These are phyloP conservation scores for Myriosclerotinia duriaeana DNA, from an alignment of 2,329 filamentous ascomycete species.

Conservation along the genomic window DNA sequence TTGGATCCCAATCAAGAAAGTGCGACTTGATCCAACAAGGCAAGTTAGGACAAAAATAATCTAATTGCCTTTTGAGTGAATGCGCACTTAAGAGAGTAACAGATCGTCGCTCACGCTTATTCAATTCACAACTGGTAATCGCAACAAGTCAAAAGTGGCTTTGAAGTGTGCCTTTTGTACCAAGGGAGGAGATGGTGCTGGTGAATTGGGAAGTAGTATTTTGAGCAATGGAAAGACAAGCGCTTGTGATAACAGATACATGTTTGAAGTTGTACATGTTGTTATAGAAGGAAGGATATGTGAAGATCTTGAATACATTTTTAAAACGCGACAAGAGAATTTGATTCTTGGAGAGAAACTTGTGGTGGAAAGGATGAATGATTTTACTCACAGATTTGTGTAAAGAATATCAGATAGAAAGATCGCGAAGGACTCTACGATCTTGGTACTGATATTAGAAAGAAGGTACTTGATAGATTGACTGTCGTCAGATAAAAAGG, in stretches of 20 bases:
- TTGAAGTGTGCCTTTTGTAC: conserved; percentile 1
- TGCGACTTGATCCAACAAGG: too few relatives aligned
- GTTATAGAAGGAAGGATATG: background rate
- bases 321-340: background rate
- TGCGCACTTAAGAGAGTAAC: background rate
- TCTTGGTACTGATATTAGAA: background rate
- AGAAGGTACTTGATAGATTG: background rate
- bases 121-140: too few relatives aligned
- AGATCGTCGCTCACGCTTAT: too few relatives aligned
- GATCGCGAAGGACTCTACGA: conserved; percentile 18
- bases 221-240: background rate
- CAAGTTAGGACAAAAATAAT: background rate
- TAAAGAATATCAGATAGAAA: conserved; percentile 1
- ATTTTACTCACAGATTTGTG: conserved; percentile 9
- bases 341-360: background rate
- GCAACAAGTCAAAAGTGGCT: background rate
- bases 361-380: background rate
- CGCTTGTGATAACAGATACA: background rate
- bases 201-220: background rate
- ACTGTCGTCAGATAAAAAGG: background rate
- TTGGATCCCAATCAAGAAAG: background rate
- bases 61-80: background rate
- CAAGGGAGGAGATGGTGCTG: background rate
- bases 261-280: background rate
- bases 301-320: background rate